phyloP scores from a whole-genome alignment of 2,329 filamentous ascomycete species.

The Aspergillus tamarii region DNA sequence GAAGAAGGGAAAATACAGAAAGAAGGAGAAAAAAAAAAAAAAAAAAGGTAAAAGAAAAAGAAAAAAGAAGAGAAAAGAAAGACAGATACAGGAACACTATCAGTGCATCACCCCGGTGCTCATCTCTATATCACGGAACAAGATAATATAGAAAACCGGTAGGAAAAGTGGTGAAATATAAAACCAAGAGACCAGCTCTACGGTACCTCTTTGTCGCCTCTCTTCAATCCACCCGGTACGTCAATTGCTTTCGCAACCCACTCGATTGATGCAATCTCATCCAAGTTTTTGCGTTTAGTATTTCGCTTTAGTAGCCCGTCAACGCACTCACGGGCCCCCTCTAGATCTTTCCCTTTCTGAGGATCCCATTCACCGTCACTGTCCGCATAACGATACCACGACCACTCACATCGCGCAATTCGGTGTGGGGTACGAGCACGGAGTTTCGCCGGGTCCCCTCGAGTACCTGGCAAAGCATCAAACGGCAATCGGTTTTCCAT shows the following conservation, averaged over 20 bases:
- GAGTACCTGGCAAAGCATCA: conserved; percentile 79
- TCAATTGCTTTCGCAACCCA: conserved; percentile 79
- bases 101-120: conserved; percentile 7
- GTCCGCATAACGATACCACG: conserved; percentile 84
- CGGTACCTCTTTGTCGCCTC: conserved; percentile 56
- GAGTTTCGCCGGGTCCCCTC: conserved; percentile 72
- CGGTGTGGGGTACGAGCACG: conserved; percentile 83
- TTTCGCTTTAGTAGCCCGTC: conserved; percentile 84
- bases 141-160: conserved; percentile 8
- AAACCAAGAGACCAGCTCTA: conserved; percentile 36
- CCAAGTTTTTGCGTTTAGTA: conserved; percentile 74
- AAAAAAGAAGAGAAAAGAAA: conserved; percentile 8
- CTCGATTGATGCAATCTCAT: conserved; percentile 69
- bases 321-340: conserved; percentile 78
- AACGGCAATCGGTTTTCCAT: conserved; percentile 94
- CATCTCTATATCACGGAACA: conserved; percentile 16
- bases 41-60: not conserved
- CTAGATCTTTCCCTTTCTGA: conserved; percentile 66
- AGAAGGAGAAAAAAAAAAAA: conserved; percentile 4
- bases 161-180: conserved; percentile 6
- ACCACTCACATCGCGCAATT: conserved; percentile 95
- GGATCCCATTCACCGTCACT: conserved; percentile 84
- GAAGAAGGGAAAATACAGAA: not conserved
- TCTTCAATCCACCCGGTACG: conserved; percentile 62
- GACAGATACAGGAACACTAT: not conserved